Evolutionary conservation across 208 protist genomes (phyloP).

Genomic region (Trypanosoma scelopori): DNA sequence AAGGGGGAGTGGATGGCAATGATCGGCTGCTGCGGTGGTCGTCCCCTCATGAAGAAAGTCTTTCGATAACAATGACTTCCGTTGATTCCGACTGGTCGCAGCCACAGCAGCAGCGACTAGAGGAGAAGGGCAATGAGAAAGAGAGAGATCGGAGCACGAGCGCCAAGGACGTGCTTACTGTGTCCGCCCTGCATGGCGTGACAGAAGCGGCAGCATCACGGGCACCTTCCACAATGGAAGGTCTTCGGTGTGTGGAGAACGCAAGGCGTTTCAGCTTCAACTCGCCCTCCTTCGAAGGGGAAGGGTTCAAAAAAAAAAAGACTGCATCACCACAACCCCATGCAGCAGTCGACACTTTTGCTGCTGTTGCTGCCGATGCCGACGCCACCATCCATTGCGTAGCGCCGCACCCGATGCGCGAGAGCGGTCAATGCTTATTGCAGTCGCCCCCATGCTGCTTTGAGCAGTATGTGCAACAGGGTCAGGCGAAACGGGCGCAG

Average conservation of each 20-base stretch:
- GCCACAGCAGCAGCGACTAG: neutral
- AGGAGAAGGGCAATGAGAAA: neutral
- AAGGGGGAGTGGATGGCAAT: no score
- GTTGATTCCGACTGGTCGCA: neutral
- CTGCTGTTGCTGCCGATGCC: no score
- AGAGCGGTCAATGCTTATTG: neutral
- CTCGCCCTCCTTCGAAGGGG: no score
- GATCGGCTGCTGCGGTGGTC: neutral
- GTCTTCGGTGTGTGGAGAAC: no score
- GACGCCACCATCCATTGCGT: no score
- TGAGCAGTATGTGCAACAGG: conserved; percentile 37
- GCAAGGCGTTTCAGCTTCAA: no score
- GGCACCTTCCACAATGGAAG: no score
- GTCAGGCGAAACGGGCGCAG: conserved; percentile 32
- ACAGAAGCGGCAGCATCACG: no score
- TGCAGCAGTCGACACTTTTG: no score
- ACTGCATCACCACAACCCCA: no score
- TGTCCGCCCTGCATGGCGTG: neutral
- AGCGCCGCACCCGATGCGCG: neutral
- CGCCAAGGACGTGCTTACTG: neutral
- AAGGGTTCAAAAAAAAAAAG: no score
- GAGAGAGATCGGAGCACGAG: neutral
- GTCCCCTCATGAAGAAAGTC: conserved; percentile 3
- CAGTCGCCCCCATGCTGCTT: conserved; percentile 28
- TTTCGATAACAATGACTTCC: conserved; percentile 1